Base-by-base conservation (phyloP, 768 basidiomycete species). In the Rhizopogon vesiculosus region DNA sequence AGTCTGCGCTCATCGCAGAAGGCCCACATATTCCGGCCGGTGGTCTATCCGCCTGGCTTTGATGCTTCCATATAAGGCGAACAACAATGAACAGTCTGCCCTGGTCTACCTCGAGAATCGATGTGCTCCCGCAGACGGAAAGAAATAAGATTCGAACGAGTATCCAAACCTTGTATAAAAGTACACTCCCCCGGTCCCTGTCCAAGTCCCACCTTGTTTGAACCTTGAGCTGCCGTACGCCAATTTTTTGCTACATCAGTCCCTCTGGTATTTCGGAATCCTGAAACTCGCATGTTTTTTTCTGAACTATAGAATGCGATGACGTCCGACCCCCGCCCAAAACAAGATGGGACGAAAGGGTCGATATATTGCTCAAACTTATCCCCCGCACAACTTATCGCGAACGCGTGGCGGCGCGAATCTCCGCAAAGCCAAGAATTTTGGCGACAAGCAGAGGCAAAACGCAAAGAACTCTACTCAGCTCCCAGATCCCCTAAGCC, bases 331-430 rank as follows among this genome's bases (percentile, higher is more conserved):
- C 61, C 70, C 51, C 61, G 55, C 61, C 60, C 70, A 12, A 70
- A 70, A 66, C 70, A 70, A 70, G 69, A 72, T 44, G 63, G 59
- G 44, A 70, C 59, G 54, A 66, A 59, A 68, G 66, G 51, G 56
- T 66, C 66, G 18, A 58, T 59, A 41, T 66, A 57, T 54, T 66
- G 56, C 52, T 61, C 70, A 55, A 58, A 61, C 39, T 59, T 77
- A 62, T 76, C 83, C 10, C 82, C 83, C 39, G 80, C 82, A 4
- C 81, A 84, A 59, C 78, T 81, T 29, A 88, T 90, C 66, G 84
- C 83, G 38, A 80, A 84, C 42, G 83, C 83, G 53, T 89, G 87
- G 87, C 80, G 77, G 64, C 71, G 74, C 46, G 83, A 86, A 69
- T 79, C 82, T n/a, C 56, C 66, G 13, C 81, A 86, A 68, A 81